Evolutionary conservation across 805 yeast genomes (phyloP), one percentile per base, ranked within the genome.

Genomic region (Myxozyma neotropica): DNA sequence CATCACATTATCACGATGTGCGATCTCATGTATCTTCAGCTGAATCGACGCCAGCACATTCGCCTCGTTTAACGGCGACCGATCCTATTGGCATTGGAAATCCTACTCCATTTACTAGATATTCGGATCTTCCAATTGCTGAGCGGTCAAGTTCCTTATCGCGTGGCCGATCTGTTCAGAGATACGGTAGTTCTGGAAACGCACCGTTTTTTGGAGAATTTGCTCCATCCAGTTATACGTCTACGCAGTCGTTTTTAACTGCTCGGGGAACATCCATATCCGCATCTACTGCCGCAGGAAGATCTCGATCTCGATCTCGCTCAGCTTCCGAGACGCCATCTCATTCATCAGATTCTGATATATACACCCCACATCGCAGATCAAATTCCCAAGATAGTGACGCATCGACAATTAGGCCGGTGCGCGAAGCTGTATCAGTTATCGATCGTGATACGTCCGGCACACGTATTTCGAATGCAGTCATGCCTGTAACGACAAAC

Each of bases 141-240:
- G 59, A 54, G 8, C 17, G 42, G 15, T 29, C 58, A 5, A 15
- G 36, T 8, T 45, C 64, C 6, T 7, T 49, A 26, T 42, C 64
- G 4, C 64, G 64, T 19, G 62, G 65, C 13, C 61, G 64, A 3
- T 39, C 57, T 4, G 39, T 45, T 4, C 17, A 38, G 15, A 38
- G 61, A 24, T 56, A n/a, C 29, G 40, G 44, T 13, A 33, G 45
- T 29, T 12, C 33, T 12, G 44, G 49, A 7, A 42, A 49, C n/a
- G 27, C 33, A 17, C 42, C 43, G 4, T 53, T 39, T 13, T 15
- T 42, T 12, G 48, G 55, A 23, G 52, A 49, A n/a, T 62, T 62
- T 40, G 65, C 66, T 12, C 61, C 66, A 23, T 62, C 66, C 17
- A 62, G 66, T 36, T 55, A 38, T 27, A 48, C 64, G 2, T 62